A percentile compares a stretch with the other conserved stretches of the same genome.
phyloP scores from a whole-genome alignment of 129 eudicot genomes.

The Erigeron canadensis region DNA sequence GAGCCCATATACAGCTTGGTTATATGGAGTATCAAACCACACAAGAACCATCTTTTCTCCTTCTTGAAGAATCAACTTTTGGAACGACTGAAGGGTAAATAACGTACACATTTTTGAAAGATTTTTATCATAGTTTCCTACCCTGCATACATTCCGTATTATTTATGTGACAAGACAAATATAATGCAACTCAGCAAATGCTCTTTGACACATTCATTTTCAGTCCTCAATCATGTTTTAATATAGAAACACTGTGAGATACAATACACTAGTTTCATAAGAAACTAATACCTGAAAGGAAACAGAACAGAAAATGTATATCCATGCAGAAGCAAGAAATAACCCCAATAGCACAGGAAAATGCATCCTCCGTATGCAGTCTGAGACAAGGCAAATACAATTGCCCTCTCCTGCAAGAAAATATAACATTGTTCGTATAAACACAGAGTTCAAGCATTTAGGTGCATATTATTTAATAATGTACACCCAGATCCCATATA shows the following conservation, averaged over 20 bases:
- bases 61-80: conserved; percentile 93
- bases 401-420: conserved; percentile 76
- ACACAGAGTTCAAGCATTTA: background rate
- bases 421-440: background rate
- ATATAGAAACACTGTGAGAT: conserved; percentile 16
- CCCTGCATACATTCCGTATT: conserved; percentile 40
- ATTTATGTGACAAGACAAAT: conserved; percentile 14
- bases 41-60: conserved; percentile 99
- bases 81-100: conserved; percentile 85
- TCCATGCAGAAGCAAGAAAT: conserved; percentile 56
- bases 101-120: conserved; percentile 70
- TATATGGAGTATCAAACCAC: conserved; percentile 94
- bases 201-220: conserved; percentile 19
- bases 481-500: background rate
- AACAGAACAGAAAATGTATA: conserved; percentile 53
- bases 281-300: conserved; percentile 70
- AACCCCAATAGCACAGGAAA: conserved; percentile 87
- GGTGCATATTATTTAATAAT: background rate
- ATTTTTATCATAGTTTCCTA: conserved; percentile 57
- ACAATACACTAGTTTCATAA: conserved; percentile 6
- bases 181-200: background rate
- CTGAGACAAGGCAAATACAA: conserved; percentile 77
- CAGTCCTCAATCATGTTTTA: conserved; percentile 6
- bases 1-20: conserved; percentile 97
- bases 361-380: conserved; percentile 82